phyloP scores from a whole-genome alignment of 1,284 basidiomycete species.

The Heterobasidion occidentale region DNA sequence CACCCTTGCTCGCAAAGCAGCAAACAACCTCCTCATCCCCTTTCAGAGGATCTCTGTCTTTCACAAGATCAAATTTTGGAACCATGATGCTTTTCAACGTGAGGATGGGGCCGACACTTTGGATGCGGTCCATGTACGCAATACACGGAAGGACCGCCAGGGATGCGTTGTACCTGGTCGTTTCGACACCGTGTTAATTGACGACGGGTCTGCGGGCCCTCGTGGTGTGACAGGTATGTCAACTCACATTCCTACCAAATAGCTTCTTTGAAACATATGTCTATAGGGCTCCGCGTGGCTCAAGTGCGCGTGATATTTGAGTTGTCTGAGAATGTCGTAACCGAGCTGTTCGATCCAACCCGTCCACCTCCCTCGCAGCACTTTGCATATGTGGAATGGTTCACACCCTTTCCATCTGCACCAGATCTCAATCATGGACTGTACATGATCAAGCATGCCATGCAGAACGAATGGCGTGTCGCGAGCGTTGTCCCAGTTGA shows the following conservation, averaged over 20 bases:
- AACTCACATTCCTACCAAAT: background rate
- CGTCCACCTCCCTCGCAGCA: background rate
- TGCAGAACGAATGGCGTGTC: no score
- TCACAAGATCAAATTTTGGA: constrained; percentile 12
- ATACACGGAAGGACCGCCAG: background rate
- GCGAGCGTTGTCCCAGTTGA: no score
- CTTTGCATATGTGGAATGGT: constrained; percentile 3
- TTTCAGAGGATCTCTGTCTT: constrained; percentile 7
- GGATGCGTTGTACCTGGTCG: background rate
- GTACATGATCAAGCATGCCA: background rate
- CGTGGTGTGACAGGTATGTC: background rate
- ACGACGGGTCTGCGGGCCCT: background rate
- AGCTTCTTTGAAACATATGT: background rate
- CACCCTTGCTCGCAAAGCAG: background rate
- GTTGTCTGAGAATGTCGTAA: background rate
- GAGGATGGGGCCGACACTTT: constrained; percentile 1
- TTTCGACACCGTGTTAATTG: constrained; percentile 12
- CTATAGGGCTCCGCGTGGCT: background rate
- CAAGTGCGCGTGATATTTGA: background rate
- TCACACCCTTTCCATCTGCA: background rate
- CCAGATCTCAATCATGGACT: background rate
- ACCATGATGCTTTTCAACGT: constrained; percentile 3
- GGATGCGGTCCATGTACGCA: constrained; percentile 5
- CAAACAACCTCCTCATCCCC: background rate
- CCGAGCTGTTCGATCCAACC: background rate